A percentile compares a stretch with the other conserved stretches of the same genome.
phyloP scores from a whole-genome alignment of 257 asterid species.

The Craterostigma plantagineum region DNA sequence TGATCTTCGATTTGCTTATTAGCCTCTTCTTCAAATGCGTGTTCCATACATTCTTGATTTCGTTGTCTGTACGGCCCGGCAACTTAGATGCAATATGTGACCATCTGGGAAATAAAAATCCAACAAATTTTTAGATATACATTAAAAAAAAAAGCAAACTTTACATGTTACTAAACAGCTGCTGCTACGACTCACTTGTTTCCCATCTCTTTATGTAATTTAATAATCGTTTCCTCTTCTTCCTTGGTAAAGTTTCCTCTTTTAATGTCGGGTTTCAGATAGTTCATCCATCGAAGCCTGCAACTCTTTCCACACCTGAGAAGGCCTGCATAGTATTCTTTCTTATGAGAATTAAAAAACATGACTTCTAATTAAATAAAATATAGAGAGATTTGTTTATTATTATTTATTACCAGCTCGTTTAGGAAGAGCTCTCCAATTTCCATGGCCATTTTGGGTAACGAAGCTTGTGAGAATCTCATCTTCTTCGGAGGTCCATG shows the following conservation, averaged over 20 bases:
- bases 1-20: too few relatives aligned
- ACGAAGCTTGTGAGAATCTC: constrained; percentile 36
- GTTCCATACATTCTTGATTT: constrained; percentile 48
- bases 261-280: constrained; percentile 42
- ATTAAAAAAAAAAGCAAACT: too few relatives aligned
- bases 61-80: constrained; percentile 17
- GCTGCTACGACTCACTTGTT: constrained; percentile 29
- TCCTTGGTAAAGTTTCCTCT: constrained; percentile 43
- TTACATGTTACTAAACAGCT: too few relatives aligned
- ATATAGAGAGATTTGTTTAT: too few relatives aligned
- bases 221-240: constrained; percentile 53
- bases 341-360: too few relatives aligned
- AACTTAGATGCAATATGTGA: constrained; percentile 47
- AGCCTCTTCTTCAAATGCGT: constrained; percentile 40
- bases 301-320: constrained; percentile 66
- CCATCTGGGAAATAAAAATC: constrained; percentile 35
- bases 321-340: constrained; percentile 23
- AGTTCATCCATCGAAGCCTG: constrained; percentile 47
- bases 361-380: too few relatives aligned
- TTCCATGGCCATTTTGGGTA: constrained; percentile 33
- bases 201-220: constrained; percentile 39
- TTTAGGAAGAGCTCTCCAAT: constrained; percentile 55
- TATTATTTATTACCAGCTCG: constrained; percentile 42
- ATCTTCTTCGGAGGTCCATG: constrained; percentile 59
- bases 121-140: too few relatives aligned